These are phyloP conservation scores for Blastobotrys elegans DNA, from an alignment of 1,139 yeast species.

Conservation along the genomic window DNA sequence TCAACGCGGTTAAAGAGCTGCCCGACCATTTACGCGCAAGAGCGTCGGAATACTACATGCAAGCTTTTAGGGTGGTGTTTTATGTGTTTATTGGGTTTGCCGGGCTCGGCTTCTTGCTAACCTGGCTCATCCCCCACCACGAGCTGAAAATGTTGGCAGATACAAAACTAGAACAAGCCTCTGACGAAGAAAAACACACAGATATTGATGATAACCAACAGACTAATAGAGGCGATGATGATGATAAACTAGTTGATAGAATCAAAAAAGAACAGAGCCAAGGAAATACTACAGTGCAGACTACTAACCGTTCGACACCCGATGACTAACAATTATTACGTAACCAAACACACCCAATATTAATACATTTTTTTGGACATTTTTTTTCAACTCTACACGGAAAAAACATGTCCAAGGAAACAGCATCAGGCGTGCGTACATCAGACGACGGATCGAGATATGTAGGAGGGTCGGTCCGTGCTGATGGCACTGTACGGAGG, in stretches of 20 bases:
- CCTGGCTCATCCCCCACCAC: conserved; percentile 25
- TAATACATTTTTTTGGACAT: neutral
- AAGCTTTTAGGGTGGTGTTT: conserved; percentile 21
- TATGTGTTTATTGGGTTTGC: conserved; percentile 24
- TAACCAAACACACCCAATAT: neutral
- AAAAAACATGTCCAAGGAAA: neutral
- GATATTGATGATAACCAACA: neutral
- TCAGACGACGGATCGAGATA: conserved; percentile 25
- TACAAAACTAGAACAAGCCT: neutral
- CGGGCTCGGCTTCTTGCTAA: conserved; percentile 20
- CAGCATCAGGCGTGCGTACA: conserved; percentile 12
- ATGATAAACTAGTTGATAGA: neutral
- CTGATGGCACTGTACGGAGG: conserved; percentile 39
- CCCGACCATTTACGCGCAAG: conserved; percentile 12
- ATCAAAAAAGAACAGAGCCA: neutral
- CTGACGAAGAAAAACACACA: neutral
- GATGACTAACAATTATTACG: neutral
- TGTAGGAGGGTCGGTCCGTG: conserved; percentile 33
- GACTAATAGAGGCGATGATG: too few relatives aligned
- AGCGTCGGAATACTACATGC: conserved; percentile 20
- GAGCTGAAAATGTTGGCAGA: conserved; percentile 15
- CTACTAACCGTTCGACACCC: conserved; percentile 1
- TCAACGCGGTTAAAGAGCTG: conserved; percentile 19
- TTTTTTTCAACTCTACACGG: neutral
- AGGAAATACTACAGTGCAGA: neutral